Evolutionary conservation across 2,329 filamentous ascomycete genomes (phyloP).

Genomic region (Cryphonectria carpinicola): DNA sequence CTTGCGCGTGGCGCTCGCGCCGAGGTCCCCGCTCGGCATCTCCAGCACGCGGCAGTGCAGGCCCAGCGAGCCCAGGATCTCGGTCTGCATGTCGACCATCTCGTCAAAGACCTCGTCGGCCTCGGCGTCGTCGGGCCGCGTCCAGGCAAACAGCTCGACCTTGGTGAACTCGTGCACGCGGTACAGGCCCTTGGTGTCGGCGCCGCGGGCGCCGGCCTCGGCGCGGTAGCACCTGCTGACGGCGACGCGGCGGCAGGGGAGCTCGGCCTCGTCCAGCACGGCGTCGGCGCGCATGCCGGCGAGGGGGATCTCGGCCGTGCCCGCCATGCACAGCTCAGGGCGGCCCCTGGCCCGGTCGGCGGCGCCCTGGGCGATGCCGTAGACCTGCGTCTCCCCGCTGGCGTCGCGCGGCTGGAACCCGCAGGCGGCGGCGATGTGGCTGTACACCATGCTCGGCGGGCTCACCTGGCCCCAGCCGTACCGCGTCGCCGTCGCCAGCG

Average conservation of each 20-base stretch:
- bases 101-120: constrained; percentile 73
- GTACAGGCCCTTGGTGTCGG: constrained; percentile 92
- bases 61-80: constrained; percentile 76
- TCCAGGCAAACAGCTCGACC: constrained; percentile 97
- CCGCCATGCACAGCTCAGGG: constrained; percentile 76
- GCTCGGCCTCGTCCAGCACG: constrained; percentile 63
- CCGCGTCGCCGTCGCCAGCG: constrained; percentile 71
- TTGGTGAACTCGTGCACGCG: constrained; percentile 99
- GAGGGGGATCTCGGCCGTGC: constrained; percentile 92
- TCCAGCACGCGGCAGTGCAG: constrained; percentile 88
- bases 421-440: constrained; percentile 86
- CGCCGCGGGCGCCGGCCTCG: constrained; percentile 87
- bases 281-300: constrained; percentile 85
- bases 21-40: constrained; percentile 88
- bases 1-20: constrained; percentile 85
- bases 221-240: constrained; percentile 93
- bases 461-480: constrained; percentile 77
- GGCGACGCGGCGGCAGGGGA: constrained; percentile 81
- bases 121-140: constrained; percentile 56
- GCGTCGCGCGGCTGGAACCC: constrained; percentile 93
- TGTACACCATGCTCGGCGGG: constrained; percentile 89
- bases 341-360: constrained; percentile 64
- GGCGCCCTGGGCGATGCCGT: constrained; percentile 70
- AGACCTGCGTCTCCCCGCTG: constrained; percentile 90
- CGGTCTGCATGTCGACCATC: constrained; percentile 83